phyloP scores from a whole-genome alignment of 2,329 filamentous ascomycete species.

The Pseudogymnoascus verrucosus region DNA sequence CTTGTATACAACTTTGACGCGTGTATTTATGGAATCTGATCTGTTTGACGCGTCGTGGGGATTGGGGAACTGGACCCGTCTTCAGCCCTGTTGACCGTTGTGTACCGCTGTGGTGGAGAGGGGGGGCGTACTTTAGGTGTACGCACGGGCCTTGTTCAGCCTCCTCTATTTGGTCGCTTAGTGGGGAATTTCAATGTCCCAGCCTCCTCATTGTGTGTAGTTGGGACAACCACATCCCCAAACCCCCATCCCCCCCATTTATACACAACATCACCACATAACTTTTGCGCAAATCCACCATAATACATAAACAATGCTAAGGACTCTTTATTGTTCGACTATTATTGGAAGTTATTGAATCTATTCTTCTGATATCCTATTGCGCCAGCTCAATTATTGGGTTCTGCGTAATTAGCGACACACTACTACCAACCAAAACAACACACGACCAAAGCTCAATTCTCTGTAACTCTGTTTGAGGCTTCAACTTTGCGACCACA shows the following conservation, averaged over 20 bases:
- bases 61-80: not conserved
- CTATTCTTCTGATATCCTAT: not conserved
- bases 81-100: not conserved
- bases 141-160: not conserved
- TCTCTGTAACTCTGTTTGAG: not conserved
- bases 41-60: not conserved
- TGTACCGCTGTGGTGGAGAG: not conserved
- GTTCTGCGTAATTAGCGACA: not conserved
- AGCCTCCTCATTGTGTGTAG: not conserved
- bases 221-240: not conserved
- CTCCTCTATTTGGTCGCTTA: slow-evolving; percentile 1
- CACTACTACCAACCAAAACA: slow-evolving; percentile 6
- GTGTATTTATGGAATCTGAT: not conserved
- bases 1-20: not conserved
- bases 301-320: not conserved
- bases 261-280: not conserved
- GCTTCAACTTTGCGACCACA: not conserved
- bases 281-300: not conserved
- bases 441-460: not conserved
- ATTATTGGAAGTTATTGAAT: not conserved
- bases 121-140: not conserved
- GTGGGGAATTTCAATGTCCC: not conserved
- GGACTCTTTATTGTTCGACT: not conserved
- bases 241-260: not conserved
- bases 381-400: not conserved